Base-by-base conservation (phyloP, 2,329 filamentous ascomycete species). In the Grosmannia penicillata region DNA sequence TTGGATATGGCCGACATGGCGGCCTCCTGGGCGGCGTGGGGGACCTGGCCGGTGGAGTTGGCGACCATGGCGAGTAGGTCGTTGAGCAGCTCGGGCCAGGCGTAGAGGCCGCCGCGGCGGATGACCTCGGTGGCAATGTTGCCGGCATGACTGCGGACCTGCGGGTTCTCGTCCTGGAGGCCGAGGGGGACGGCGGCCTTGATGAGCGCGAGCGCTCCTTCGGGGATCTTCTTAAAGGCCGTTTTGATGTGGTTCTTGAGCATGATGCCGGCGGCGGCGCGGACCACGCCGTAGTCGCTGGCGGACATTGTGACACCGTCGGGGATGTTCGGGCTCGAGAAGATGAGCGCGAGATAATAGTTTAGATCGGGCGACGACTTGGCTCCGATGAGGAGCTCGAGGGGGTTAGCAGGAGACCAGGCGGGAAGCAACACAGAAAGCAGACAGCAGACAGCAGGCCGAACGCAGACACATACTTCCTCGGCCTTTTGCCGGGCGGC, bases 121-220 rank as follows among this genome's bases (percentile, higher is more conserved):
- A 98, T 77, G 49, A 95, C 68, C 59, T 96, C 89, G 29, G 91
- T 94, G 49, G 94, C 89, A 53, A 96, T 85, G 55, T 83, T 94
- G 46, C 91, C 91, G 24, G 87, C 81, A 53, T 85, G 86, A 56
- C 75, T 87, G 52, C 91, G 79, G 53, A 98, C 86, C 58, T 89
- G 83, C 3, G 70, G 60, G 54, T 81, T 82, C 45, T 72, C 70
- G 58, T 98, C 91, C 56, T 86, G 82, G 39, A 98, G 69, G 13
- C 81, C 80, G 43, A 81, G 59, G 40, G 93, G 72, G 11, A 93
- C 73, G 25, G 82, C 76, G 37, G 82, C 73, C 56, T 83, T 85
- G 56, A 96, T 75, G 53, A 93, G 79, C 23, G 68, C 62, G 48
- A 93, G 65, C 54, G 79, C 89, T 29, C 67, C 56, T 36, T 82